Evolutionary conservation across 2,329 filamentous ascomycete genomes (phyloP), one percentile per base, ranked within the genome.

Genomic region (Colletotrichum godetiae): DNA sequence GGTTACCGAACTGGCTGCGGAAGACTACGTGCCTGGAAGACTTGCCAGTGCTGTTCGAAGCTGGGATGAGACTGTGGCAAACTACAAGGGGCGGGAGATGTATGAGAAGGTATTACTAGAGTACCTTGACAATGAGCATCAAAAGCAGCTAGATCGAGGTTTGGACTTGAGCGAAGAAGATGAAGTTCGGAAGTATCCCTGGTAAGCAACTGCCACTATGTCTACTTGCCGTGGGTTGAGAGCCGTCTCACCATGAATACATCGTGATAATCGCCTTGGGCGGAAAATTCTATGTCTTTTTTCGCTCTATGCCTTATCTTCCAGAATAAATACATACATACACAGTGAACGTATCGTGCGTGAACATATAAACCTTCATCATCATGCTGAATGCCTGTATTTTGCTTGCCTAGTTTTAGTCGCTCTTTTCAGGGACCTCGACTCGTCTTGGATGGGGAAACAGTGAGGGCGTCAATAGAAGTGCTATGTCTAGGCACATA

Each of bases 31-130:
- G 0, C 94, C 94, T 0, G 94, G 94, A 0, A 82, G 94, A 42
- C 81, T 97, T 78, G 94, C 94, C 2, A 94, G 92, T 77, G 94
- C 93, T 5, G 84, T 97, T 4, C 86, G 94, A 52, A 96, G 94
- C 80, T 97, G 94, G 94, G 93, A 92, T 1, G 90, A 92, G 56
- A 92, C 95, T 82, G 94, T 97, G 8, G 88, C 89, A 19, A 85
- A 84, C 76, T 97, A 97, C 80, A 97, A 97, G 84, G 94, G 95
- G 0, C 91, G 88, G 79, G 92, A 94, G 76, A 90, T 88, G 83
- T 97, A 95, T 81, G 89, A 87, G 24, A 89, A 92, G 31, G 91
- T 96, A 0, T 77, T 97, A 78, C 82, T 97, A 73, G 92, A 94
- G 80, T 97, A 92, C 82, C 81, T 97, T 74, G 94, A 97, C 82